phyloP scores from a whole-genome alignment of 192 early-diverging fungal species.

The Geranomyces michiganensis region DNA sequence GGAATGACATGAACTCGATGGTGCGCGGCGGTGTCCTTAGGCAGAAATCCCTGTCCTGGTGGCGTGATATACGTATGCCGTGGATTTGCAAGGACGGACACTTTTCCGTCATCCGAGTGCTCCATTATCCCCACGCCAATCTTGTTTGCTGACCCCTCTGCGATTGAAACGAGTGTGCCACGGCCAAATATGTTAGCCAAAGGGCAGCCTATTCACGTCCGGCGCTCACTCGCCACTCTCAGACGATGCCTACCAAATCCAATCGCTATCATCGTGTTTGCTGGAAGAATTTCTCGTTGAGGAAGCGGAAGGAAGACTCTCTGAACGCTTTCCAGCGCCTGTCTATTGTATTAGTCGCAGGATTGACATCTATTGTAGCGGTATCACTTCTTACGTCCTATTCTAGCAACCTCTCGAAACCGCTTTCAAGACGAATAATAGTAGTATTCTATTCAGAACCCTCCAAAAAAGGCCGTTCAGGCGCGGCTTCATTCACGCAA shows the following conservation, averaged over 20 bases:
- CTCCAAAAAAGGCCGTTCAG: too few relatives aligned
- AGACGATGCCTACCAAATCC: conserved; percentile 25
- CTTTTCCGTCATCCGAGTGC: conserved; percentile 59
- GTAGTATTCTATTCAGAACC: too few relatives aligned
- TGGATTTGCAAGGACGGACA: conserved; percentile 82
- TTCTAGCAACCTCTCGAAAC: too few relatives aligned
- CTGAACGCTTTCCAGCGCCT: too few relatives aligned
- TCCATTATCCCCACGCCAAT: conserved; percentile 92
- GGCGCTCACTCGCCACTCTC: not conserved
- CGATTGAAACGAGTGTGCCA: not conserved
- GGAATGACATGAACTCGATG: conserved; percentile 77
- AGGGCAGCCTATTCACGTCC: not conserved
- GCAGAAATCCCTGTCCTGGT: conserved; percentile 93
- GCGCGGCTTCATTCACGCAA: too few relatives aligned
- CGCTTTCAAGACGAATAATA: too few relatives aligned
- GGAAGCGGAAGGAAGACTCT: too few relatives aligned
- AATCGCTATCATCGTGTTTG: conserved; percentile 30
- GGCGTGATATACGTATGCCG: conserved; percentile 96
- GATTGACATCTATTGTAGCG: too few relatives aligned
- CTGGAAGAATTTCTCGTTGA: too few relatives aligned
- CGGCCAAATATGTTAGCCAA: not conserved
- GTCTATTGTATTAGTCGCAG: too few relatives aligned
- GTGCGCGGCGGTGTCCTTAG: conserved; percentile 91
- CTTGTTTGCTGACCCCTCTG: conserved; percentile 87
- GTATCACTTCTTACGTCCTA: too few relatives aligned